A percentile compares a stretch with the other conserved stretches of the same genome.
phyloP scores from a whole-genome alignment of 345 rosid species.

The Corchorus olitorius region DNA sequence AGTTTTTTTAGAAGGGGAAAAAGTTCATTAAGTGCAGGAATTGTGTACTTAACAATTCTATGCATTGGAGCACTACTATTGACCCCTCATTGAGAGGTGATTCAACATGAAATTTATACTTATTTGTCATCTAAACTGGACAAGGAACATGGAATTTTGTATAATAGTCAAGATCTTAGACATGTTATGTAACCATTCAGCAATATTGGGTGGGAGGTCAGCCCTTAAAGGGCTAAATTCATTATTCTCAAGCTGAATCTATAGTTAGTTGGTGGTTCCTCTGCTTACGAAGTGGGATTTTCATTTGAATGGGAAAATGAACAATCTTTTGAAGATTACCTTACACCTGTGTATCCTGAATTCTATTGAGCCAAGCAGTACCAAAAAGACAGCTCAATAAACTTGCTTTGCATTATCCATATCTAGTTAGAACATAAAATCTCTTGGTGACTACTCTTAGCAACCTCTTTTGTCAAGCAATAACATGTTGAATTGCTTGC shows the following conservation, averaged over 20 bases:
- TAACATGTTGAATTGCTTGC: not conserved
- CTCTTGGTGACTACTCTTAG: not conserved
- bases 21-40: not conserved
- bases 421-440: not conserved
- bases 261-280: not conserved
- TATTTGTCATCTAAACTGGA: not conserved
- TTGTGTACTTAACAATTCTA: not conserved
- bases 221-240: not conserved
- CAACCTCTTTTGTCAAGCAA: not conserved
- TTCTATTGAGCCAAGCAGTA: conserved; percentile 2
- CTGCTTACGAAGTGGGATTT: not conserved
- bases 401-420: not conserved
- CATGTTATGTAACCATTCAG: not conserved
- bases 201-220: not conserved
- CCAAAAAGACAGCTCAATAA: not conserved
- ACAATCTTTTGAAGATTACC: not conserved
- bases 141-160: not conserved
- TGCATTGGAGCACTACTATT: not conserved
- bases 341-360: not conserved
- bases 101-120: not conserved
- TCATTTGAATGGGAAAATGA: not conserved
- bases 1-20: not conserved
- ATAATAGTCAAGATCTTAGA: not conserved
- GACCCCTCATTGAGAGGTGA: not conserved
- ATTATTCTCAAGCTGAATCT: not conserved